phyloP scores from a whole-genome alignment of 2,329 filamentous ascomycete genomes.

The Leptographium galeiforme region DNA sequence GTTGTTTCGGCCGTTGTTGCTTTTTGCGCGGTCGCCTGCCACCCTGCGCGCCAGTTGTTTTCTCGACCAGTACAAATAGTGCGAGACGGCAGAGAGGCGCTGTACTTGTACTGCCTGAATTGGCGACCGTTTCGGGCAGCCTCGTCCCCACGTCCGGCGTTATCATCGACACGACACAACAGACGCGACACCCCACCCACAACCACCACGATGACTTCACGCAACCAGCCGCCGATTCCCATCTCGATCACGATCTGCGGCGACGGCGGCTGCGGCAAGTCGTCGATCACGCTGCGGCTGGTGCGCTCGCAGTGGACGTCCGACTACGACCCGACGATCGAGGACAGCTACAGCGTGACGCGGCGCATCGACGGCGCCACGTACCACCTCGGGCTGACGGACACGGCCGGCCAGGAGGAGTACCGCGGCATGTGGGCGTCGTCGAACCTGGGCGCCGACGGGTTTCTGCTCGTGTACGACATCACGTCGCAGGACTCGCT shows the following conservation, averaged over 20 bases:
- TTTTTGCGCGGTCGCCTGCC: background rate
- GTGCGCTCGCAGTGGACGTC: slow-evolving; percentile 75
- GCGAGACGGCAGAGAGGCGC: background rate
- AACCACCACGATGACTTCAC: slow-evolving; percentile 5
- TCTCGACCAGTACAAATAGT: too few relatives aligned
- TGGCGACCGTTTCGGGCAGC: background rate
- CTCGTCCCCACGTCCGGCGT: background rate
- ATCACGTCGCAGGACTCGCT: slow-evolving; percentile 60
- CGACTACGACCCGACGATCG: slow-evolving; percentile 69
- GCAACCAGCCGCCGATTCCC: slow-evolving; percentile 31
- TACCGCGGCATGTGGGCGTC: slow-evolving; percentile 78
- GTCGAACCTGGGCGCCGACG: slow-evolving; percentile 65
- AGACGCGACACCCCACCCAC: too few relatives aligned
- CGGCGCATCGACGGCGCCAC: slow-evolving; percentile 66
- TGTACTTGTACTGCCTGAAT: background rate
- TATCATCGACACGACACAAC: background rate
- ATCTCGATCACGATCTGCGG: slow-evolving; percentile 75
- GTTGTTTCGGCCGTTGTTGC: background rate
- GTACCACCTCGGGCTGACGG: slow-evolving; percentile 67
- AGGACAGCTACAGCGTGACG: slow-evolving; percentile 76
- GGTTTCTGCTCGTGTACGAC: slow-evolving; percentile 79
- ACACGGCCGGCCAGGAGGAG: slow-evolving; percentile 82
- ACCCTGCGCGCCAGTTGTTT: background rate
- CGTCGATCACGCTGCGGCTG: slow-evolving; percentile 69
- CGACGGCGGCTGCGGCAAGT: slow-evolving; percentile 75